Evolutionary conservation across 2,329 filamentous ascomycete species (phyloP), one percentile per base, ranked within the genome.

Genomic region (Aspergillus aculeatus): DNA sequence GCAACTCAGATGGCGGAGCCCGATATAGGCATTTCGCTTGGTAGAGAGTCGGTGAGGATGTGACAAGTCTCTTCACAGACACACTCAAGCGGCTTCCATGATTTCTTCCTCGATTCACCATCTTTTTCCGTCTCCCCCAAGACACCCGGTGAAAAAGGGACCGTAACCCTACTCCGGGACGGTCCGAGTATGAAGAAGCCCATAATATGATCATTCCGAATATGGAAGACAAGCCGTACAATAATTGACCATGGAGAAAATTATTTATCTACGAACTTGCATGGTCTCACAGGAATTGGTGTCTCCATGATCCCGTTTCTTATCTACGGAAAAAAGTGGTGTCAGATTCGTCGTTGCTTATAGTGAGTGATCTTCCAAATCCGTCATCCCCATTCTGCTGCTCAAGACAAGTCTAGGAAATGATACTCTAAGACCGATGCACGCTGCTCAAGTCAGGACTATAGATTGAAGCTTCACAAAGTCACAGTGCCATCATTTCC

Each of bases 31-130:
- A 53, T n/a, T 29, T 6, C n/a, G 31, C n/a, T 19, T 47, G 23
- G 24, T 29, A 35, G 35, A 57, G 38, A 51, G 56, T 57, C 49
- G 56, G 56, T 57, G 56, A 57, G 56, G 53, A 55, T 48, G 35
- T 55, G 53, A 55, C 53, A 5, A 48, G 44, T 55, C 47, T 47
- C 44, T 5, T 23, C 19, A 24, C 38, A 12, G 19, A 23, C 12
- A 23, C 12, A 6, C 16, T 29, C 12, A 21, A 31, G 14, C 24
- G 11, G 21, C 14, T 47, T 47, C 19, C 14, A n/a, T 23, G 10
- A 24, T 52, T 54, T 21, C 48, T 24, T 19, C 29, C 24, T 24
- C 29, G 47, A 21, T 41, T 48, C 19, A 23, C 41, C 35, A 10
- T 26, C 19, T 26, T 54, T 47, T 32, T 26, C 19, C 35, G 29